Evolutionary conservation across 2,329 filamentous ascomycete species (phyloP), one percentile per base, ranked within the genome.

Genomic region (Pseudogymnoascus verrucosus): DNA sequence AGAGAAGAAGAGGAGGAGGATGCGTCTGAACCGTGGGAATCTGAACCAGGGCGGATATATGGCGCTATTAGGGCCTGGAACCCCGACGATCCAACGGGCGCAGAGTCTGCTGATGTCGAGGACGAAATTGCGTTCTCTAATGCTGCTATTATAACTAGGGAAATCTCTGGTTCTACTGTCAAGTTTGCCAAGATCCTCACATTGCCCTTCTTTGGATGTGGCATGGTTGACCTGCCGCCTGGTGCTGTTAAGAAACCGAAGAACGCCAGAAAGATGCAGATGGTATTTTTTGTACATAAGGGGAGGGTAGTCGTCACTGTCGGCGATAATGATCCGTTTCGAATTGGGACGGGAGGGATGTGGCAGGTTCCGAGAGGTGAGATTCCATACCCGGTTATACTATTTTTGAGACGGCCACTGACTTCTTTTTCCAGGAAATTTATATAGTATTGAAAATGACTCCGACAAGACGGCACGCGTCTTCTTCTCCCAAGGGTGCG

Each of bases 321-420:
- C 59, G 86, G 89, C 68, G 84, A 89, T 67, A 89, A 84, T 23
- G 79, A 82, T 66, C 28, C 51, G 1, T 98, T 99, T 74, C 86
- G 89, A 64, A 92, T 96, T 67, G 86, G 88, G 39, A 91, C 89
- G 69, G 93, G 93, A 42, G 93, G 93, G 62, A 89, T 93, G 75
- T 98, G 91, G 83, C 93, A 96, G 75, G 93, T 99, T 66, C 95
- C 95, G 23, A 85, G 93, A 85, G 93, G 93, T 97, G 77, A 81
- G 89, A 63, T 65, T 64, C 10, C 16, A 14, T 28, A 64, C 62
- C 62, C 63, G 62, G 62, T 63, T 42, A 61, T 61, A 5, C 14
- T 39, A 23, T 31, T 12, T 14, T 28, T 21, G 61, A 28, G 23
- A 37, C 16, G 11, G 12, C 6, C 8, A 12, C 21, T 65, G 36